These are phyloP conservation scores for Aspergillus sclerotiicarbonarius DNA, from an alignment of 495 filamentous ascomycete genomes.

Conservation along the genomic window DNA sequence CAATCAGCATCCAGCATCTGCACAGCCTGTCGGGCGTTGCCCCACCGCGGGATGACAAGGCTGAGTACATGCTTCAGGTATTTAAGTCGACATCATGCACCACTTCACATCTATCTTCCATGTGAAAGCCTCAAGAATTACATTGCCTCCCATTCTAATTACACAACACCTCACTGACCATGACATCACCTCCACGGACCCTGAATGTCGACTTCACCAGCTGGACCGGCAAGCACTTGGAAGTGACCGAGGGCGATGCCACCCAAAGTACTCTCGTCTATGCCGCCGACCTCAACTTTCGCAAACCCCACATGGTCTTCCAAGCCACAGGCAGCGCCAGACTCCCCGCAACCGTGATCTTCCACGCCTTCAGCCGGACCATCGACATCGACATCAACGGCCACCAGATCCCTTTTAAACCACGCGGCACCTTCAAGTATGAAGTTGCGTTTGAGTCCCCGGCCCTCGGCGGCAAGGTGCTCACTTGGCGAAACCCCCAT, in stretches of 20 bases:
- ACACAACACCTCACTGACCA: too few species aligned
- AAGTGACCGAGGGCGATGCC: slow-evolving; percentile 10
- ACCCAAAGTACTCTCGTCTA: slow-evolving; percentile 12
- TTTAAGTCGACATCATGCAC: too few species aligned
- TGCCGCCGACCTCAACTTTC: slow-evolving; percentile 11
- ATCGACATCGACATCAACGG: slow-evolving; percentile 18
- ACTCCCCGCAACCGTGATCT: slow-evolving; percentile 15
- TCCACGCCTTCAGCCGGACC: slow-evolving; percentile 13
- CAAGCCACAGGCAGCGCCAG: slow-evolving; percentile 3
- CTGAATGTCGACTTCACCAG: slow-evolving; percentile 17
- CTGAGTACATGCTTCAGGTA: too few species aligned
- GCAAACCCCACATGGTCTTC: slow-evolving; percentile 20
- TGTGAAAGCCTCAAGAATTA: too few species aligned
- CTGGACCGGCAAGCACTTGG: slow-evolving; percentile 13
- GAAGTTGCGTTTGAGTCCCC: slow-evolving; percentile 8
- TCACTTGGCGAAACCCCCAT: slow-evolving; percentile 7
- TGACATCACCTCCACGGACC: not conserved
- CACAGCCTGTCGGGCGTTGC: too few species aligned
- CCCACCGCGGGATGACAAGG: too few species aligned
- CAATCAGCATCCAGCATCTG: too few species aligned
- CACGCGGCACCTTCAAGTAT: slow-evolving; percentile 1
- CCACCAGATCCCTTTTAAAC: slow-evolving; percentile 6
- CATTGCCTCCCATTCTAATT: too few species aligned
- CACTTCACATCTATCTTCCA: too few species aligned
- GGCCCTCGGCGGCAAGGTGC: not conserved